A percentile compares a stretch with the other conserved stretches of the same genome.
Evolutionary conservation across 176 grass and related monocot genomes (phyloP).

Genomic region (Panicum miliaceum): DNA sequence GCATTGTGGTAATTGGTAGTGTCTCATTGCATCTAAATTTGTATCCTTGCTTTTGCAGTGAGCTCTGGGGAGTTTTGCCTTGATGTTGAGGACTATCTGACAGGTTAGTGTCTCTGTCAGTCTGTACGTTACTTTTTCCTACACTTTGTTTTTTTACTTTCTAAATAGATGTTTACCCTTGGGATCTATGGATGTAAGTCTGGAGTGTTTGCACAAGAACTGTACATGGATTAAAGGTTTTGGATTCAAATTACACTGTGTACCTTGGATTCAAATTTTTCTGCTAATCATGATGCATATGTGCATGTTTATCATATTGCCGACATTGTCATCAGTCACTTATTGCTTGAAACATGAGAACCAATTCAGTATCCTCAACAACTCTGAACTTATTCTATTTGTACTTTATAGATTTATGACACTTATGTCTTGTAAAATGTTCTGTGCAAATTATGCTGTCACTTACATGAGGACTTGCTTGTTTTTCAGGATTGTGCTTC

Average conservation of each 20-base stretch:
- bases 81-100: conserved; percentile 95
- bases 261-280: not conserved
- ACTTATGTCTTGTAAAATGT: not conserved
- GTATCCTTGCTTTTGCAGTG: conserved; percentile 59
- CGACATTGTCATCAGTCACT: not conserved
- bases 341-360: not conserved
- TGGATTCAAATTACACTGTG: too few relatives aligned
- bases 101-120: conserved; percentile 49
- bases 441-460: not conserved
- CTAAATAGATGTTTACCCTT: conserved; percentile 11
- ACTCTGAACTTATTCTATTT: not conserved
- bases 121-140: not conserved
- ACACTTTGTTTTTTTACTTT: not conserved
- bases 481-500: conserved; percentile 85
- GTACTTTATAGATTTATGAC: conserved; percentile 27
- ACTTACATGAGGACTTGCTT: conserved; percentile 45
- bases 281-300: conserved; percentile 27
- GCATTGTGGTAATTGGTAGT: conserved; percentile 5
- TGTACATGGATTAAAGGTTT: not conserved
- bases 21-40: conserved; percentile 14
- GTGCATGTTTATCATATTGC: not conserved
- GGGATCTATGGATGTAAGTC: not conserved
- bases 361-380: not conserved
- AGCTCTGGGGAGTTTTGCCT: conserved; percentile 77
- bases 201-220: conserved; percentile 5